phyloP scores from a whole-genome alignment of 495 filamentous ascomycete genomes.

The Niebla homalea region DNA sequence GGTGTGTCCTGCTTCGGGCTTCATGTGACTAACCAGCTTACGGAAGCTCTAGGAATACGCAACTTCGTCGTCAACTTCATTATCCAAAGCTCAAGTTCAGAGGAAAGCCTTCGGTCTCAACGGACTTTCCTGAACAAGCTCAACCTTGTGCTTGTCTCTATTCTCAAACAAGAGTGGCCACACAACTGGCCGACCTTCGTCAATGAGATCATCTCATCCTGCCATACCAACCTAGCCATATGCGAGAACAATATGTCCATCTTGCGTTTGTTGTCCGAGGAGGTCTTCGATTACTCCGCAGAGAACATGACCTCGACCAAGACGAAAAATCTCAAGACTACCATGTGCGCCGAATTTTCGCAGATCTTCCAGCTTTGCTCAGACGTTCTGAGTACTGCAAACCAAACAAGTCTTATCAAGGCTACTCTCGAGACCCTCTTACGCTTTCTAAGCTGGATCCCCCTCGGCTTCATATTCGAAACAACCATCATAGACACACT shows the following conservation, averaged over 20 bases:
- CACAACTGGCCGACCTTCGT: conserved; percentile 99
- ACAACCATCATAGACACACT: conserved; percentile 92
- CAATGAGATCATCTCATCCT: conserved; percentile 96
- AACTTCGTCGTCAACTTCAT: conserved; percentile 98
- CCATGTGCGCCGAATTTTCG: conserved; percentile 96
- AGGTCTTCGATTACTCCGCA: conserved; percentile 96
- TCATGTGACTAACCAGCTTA: conserved; percentile 15
- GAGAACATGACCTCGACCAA: conserved; percentile 97
- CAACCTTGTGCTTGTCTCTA: conserved; percentile 90
- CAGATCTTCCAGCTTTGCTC: conserved; percentile 94
- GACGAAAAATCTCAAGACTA: conserved; percentile 88
- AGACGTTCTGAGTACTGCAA: conserved; percentile 78
- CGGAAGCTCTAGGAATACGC: conserved; percentile 57
- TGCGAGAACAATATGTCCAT: conserved; percentile 99
- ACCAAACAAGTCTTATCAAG: conserved; percentile 78
- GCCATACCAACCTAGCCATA: conserved; percentile 83
- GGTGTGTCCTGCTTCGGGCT: conserved; percentile 34
- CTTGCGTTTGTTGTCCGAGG: conserved; percentile 85
- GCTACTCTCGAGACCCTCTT: conserved; percentile 89
- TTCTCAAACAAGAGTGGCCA: conserved; percentile 99
- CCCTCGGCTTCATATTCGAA: conserved; percentile 95
- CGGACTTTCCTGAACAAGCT: conserved; percentile 91
- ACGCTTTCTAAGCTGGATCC: conserved; percentile 97
- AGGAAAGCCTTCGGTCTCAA: conserved; percentile 70
- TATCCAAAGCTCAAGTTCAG: conserved; percentile 76